These are phyloP conservation scores for Coniochaeta ligniaria DNA, from an alignment of 2,329 filamentous ascomycete species.

Conservation along the genomic window DNA sequence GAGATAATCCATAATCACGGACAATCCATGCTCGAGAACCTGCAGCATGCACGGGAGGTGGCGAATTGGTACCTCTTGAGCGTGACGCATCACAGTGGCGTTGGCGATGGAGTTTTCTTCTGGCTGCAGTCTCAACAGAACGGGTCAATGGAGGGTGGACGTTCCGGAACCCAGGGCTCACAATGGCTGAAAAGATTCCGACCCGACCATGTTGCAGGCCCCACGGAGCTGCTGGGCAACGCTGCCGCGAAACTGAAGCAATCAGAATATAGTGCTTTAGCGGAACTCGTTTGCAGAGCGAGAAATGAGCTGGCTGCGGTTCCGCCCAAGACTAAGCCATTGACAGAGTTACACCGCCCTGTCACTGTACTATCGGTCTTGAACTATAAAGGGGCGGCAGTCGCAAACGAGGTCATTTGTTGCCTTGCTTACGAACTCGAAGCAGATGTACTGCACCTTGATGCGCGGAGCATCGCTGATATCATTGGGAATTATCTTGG, in stretches of 20 bases:
- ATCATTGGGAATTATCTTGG: slow-evolving; percentile 65
- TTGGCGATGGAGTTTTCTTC: neutral
- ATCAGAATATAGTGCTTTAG: slow-evolving; percentile 13
- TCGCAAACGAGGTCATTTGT: slow-evolving; percentile 18
- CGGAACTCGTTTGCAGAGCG: slow-evolving; percentile 22
- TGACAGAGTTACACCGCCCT: slow-evolving; percentile 20
- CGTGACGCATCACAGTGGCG: neutral
- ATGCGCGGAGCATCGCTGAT: slow-evolving; percentile 62
- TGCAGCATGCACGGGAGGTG: neutral
- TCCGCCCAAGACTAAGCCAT: slow-evolving; percentile 10
- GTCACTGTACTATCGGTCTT: slow-evolving; percentile 26
- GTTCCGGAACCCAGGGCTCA: neutral
- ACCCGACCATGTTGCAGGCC: neutral
- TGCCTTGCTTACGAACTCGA: slow-evolving; percentile 31
- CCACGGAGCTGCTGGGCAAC: neutral
- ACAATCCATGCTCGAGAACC: neutral
- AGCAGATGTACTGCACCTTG: slow-evolving; percentile 62
- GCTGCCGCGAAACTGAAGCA: neutral
- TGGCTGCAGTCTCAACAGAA: neutral
- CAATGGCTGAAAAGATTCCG: neutral
- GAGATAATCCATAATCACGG: neutral
- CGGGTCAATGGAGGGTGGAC: neutral
- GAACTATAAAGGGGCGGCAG: slow-evolving; percentile 22
- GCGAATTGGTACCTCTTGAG: neutral
- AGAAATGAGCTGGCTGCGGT: slow-evolving; percentile 21